phyloP scores from a whole-genome alignment of 129 eudicot species.

The Flaveria ramosissima region DNA sequence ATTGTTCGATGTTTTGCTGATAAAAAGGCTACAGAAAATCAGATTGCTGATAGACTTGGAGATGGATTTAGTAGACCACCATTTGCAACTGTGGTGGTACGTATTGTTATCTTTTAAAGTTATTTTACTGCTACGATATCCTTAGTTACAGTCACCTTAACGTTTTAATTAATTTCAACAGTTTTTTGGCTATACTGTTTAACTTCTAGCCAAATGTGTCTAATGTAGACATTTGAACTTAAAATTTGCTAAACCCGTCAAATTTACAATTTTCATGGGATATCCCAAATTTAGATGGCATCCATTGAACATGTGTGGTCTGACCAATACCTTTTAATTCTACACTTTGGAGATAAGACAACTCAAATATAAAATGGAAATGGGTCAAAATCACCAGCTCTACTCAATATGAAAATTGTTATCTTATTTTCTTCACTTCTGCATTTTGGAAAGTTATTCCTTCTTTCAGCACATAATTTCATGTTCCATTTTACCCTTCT shows the following conservation, averaged over 20 bases:
- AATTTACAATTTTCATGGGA: neutral
- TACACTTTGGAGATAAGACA: neutral
- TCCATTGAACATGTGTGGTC: neutral
- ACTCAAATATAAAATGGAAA: neutral
- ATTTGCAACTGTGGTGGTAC: slow-evolving; percentile 93
- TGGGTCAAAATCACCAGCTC: neutral
- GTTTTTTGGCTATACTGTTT: neutral
- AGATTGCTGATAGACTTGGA: slow-evolving; percentile 81
- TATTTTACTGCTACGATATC: neutral
- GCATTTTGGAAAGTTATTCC: slow-evolving; percentile 6
- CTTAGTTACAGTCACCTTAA: neutral
- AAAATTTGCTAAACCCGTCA: neutral
- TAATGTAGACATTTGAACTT: neutral
- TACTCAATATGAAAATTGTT: neutral
- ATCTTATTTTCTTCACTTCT: neutral
- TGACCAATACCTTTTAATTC: neutral
- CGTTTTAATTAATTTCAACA: neutral
- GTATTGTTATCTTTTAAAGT: neutral
- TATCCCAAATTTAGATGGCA: neutral
- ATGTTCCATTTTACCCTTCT: slow-evolving; percentile 4
- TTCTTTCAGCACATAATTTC: slow-evolving; percentile 1
- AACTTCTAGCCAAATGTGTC: neutral
- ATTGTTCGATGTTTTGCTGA: slow-evolving; percentile 86
- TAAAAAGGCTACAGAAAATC: slow-evolving; percentile 63
- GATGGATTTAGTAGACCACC: slow-evolving; percentile 93